Percentiles rank a stretch among this genome's conserved stretches.
phyloP scores from a whole-genome alignment of 192 early-diverging fungal genomes.

The Mortierella claussenii region DNA sequence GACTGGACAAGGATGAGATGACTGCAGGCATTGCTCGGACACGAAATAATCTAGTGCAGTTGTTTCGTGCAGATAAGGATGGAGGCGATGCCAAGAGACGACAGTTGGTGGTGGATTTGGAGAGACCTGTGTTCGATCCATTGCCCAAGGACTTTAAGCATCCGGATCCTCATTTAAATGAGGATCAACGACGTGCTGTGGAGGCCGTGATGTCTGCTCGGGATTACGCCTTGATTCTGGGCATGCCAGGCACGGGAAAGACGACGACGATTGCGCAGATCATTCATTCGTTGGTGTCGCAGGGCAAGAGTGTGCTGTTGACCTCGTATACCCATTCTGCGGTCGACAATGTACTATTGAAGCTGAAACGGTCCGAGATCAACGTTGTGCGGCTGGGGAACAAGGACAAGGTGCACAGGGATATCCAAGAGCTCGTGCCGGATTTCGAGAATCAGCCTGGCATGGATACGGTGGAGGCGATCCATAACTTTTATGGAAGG shows the following conservation, averaged over 20 bases:
- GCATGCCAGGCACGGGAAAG: conserved; percentile 98
- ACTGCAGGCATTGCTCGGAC: conserved; percentile 71
- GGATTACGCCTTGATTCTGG: conserved; percentile 92
- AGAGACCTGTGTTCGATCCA: conserved; percentile 69
- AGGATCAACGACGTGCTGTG: conserved; percentile 76
- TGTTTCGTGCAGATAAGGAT: conserved; percentile 64
- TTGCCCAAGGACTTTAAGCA: background rate
- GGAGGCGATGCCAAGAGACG: conserved; percentile 66
- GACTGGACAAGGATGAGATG: conserved; percentile 91
- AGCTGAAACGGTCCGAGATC: conserved; percentile 65
- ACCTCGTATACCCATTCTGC: conserved; percentile 94
- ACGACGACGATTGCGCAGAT: conserved; percentile 89
- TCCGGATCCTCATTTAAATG: conserved; percentile 66
- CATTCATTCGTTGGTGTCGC: conserved; percentile 70
- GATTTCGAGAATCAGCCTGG: conserved; percentile 38
- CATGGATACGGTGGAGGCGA: conserved; percentile 67
- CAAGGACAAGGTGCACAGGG: conserved; percentile 58
- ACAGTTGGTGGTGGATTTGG: conserved; percentile 83
- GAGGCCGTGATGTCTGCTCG: conserved; percentile 76
- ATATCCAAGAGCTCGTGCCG: conserved; percentile 12
- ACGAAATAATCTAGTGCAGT: conserved; percentile 79
- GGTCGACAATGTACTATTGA: conserved; percentile 92
- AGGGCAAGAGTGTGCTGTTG: conserved; percentile 82
- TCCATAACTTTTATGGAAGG: conserved; percentile 68
- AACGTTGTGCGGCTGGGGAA: conserved; percentile 83